Percentiles rank a stretch among this genome's conserved stretches.
Conservation (phyloP, 2,329 filamentous ascomycete genomes). For the Ramularia endophylla region DNA sequence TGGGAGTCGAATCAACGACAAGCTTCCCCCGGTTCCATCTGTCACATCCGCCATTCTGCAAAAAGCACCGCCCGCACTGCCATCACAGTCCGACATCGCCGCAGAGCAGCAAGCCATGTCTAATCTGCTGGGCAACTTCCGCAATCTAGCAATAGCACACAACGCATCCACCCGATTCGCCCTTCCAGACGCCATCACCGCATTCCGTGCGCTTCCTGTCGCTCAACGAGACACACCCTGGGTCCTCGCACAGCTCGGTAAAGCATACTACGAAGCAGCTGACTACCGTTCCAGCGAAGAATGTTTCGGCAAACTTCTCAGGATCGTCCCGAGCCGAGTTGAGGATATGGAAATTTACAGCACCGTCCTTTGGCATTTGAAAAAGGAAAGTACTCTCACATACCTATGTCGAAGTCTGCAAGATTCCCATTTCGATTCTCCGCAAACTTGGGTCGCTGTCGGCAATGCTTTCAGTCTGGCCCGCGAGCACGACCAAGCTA, state of each 20-base stretch:
- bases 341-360: conserved; percentile 99
- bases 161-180: conserved; percentile 72
- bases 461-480: conserved; percentile 93
- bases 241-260: conserved; percentile 85
- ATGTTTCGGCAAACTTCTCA: conserved; percentile 72
- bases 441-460: conserved; percentile 91
- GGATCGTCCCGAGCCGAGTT: conserved; percentile 72
- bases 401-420: conserved; percentile 88
- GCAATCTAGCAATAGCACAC: conserved; percentile 75
- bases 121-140: conserved; percentile 73
- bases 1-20: conserved; percentile 45
- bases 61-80: conserved; percentile 15
- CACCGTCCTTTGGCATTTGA: conserved; percentile 97
- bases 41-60: conserved; percentile 20
- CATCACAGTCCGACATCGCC: conserved; percentile 8
- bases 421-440: conserved; percentile 79
- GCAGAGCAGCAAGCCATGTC: conserved; percentile 64
- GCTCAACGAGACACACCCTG: conserved; percentile 84
- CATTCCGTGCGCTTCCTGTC: conserved; percentile 64
- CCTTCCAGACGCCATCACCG: conserved; percentile 68
- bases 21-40: conserved; percentile 39
- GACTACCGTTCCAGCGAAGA: conserved; percentile 82
- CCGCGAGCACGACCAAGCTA: conserved; percentile 87
- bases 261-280: conserved; percentile 85
- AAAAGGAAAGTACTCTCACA: conserved; percentile 83